Evolutionary conservation across 1,284 basidiomycete genomes (phyloP).

Genomic region (Ceratobasidium sp.): DNA sequence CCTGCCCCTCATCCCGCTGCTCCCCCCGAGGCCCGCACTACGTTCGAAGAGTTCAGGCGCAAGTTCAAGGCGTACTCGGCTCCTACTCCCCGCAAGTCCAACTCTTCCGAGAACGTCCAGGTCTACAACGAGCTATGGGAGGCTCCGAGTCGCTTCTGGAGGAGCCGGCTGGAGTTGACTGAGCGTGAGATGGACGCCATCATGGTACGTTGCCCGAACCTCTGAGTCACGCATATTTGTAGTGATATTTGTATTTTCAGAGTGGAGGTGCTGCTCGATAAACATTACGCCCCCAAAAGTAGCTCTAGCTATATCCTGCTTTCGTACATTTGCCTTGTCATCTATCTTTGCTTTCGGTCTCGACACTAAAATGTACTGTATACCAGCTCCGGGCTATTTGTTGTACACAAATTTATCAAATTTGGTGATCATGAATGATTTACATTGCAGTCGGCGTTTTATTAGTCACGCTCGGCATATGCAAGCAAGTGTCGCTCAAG

Average conservation of each 20-base stretch:
- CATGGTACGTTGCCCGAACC: slow-evolving; percentile 65
- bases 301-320: background rate
- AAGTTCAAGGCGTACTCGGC: slow-evolving; percentile 57
- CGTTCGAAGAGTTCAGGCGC: slow-evolving; percentile 65
- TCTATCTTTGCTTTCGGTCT: background rate
- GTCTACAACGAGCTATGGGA: slow-evolving; percentile 78
- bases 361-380: slow-evolving; percentile 21
- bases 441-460: background rate
- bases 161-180: slow-evolving; percentile 59
- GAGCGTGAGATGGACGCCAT: slow-evolving; percentile 81
- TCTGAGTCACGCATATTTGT: background rate
- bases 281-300: background rate
- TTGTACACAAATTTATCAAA: slow-evolving; percentile 5
- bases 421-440: slow-evolving; percentile 6
- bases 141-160: slow-evolving; percentile 74
- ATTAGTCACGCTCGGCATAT: slow-evolving; percentile 70
- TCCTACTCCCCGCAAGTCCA: slow-evolving; percentile 45
- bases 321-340: background rate
- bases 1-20: slow-evolving; percentile 79
- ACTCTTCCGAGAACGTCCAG: slow-evolving; percentile 46
- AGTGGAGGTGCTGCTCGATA: slow-evolving; percentile 67
- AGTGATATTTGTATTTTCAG: slow-evolving; percentile 50
- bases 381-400: slow-evolving; percentile 14
- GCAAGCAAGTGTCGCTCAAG: slow-evolving; percentile 85
- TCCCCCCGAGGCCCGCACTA: slow-evolving; percentile 69